Percentiles rank a stretch among this genome's conserved stretches.
Conservation (phyloP, 169 alveolate genomes). For the Plasmodium vivax region DNA sequence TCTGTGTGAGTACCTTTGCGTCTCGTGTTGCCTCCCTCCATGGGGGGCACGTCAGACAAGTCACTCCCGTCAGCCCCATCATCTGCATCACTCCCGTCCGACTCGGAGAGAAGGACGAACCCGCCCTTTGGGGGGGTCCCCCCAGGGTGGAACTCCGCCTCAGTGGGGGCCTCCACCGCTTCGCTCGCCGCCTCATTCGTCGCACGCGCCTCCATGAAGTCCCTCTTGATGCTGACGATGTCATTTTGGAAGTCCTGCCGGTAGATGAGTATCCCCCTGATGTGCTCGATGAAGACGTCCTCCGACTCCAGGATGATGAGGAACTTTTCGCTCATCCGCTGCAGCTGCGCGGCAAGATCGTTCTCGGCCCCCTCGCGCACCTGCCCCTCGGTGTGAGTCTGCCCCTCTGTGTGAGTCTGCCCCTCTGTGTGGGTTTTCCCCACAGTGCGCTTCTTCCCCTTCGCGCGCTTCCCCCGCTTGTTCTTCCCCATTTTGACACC, state of each 20-base stretch:
- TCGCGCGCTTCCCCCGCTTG: not conserved
- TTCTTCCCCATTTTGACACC: not conserved
- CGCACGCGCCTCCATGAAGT: slow-evolving; percentile 1
- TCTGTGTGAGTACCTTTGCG: not conserved
- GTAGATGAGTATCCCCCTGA: slow-evolving; percentile 25
- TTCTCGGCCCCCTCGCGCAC: not conserved
- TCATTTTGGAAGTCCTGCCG: slow-evolving; percentile 37
- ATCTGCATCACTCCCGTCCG: not conserved
- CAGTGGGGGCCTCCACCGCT: not conserved
- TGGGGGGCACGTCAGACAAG: not conserved
- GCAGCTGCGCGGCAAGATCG: not conserved
- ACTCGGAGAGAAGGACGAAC: slow-evolving; percentile 8
- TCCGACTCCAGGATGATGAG: slow-evolving; percentile 28
- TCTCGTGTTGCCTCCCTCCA: not conserved
- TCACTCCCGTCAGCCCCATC: not conserved
- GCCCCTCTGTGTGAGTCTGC: not conserved
- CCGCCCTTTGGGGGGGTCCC: not conserved
- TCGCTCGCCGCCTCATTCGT: not conserved
- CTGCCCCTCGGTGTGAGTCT: not conserved
- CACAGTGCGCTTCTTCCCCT: not conserved
- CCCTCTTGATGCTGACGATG: not conserved
- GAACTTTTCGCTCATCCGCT: slow-evolving; percentile 19
- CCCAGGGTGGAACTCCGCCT: not conserved
- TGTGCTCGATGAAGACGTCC: slow-evolving; percentile 1
- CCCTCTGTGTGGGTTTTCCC: not conserved